phyloP scores from a whole-genome alignment of 225 moss, liverwort and hornwort species.

The Physcomitrium patens region DNA sequence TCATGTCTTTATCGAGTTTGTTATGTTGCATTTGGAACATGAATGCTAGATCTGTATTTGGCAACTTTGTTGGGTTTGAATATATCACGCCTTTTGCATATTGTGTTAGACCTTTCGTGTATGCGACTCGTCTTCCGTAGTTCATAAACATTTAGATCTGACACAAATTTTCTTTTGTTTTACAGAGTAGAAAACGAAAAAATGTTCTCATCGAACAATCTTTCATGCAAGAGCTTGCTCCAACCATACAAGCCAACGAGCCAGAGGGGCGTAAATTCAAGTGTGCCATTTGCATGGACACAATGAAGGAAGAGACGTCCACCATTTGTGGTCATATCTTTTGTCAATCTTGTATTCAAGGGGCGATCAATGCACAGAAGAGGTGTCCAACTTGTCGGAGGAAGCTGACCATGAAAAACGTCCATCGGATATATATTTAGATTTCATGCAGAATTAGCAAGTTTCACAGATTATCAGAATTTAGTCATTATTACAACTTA shows the following conservation, averaged over 20 bases:
- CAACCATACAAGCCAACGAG: background rate
- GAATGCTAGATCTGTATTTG: background rate
- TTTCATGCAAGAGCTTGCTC: conserved; percentile 24
- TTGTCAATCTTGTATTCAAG: conserved; percentile 65
- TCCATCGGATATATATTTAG: conserved; percentile 70
- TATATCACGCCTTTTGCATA: too few relatives aligned
- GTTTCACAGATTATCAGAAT: background rate
- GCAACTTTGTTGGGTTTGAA: background rate
- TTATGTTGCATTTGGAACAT: background rate
- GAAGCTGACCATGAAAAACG: conserved; percentile 51
- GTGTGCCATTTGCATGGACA: conserved; percentile 87
- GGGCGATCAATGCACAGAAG: conserved; percentile 67
- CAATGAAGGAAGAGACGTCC: conserved; percentile 87
- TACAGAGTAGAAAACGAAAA: conserved; percentile 42
- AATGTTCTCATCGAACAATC: conserved; percentile 20
- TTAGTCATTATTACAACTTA: conserved; percentile 7
- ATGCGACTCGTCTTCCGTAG: background rate
- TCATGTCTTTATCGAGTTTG: background rate
- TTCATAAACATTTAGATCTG: background rate
- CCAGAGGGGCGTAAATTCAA: conserved; percentile 51
- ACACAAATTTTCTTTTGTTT: background rate
- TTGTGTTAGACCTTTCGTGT: too few relatives aligned
- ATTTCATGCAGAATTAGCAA: background rate
- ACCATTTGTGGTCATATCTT: conserved; percentile 90
- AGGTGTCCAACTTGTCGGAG: conserved; percentile 85